These are phyloP conservation scores for Potentilla sterilis DNA, from an alignment of 306 rosid genomes.

Conservation along the genomic window DNA sequence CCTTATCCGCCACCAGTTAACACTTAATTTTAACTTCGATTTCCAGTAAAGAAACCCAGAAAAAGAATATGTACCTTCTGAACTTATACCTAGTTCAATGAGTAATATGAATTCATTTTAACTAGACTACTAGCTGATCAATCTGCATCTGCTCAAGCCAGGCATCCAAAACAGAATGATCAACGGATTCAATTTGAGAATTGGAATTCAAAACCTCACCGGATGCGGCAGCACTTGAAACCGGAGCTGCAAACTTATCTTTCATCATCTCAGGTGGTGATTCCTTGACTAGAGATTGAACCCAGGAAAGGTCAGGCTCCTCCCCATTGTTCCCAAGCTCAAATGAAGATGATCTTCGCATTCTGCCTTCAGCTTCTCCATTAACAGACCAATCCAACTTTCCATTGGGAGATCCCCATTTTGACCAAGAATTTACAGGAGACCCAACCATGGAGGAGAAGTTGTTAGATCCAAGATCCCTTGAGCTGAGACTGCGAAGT, in stretches of 20 bases:
- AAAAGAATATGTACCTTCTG: conserved; percentile 39
- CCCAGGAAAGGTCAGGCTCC: conserved; percentile 90
- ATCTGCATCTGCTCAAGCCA: conserved; percentile 97
- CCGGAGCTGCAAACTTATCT: conserved; percentile 47
- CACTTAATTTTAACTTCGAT: conserved; percentile 17
- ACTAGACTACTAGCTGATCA: conserved; percentile 69
- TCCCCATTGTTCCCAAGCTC: conserved; percentile 67
- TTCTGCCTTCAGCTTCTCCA: conserved; percentile 46
- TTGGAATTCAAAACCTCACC: conserved; percentile 54
- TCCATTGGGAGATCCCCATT: conserved; percentile 79
- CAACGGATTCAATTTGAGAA: conserved; percentile 56
- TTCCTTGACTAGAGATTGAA: conserved; percentile 84
- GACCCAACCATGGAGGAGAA: conserved; percentile 57
- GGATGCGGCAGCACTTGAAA: conserved; percentile 46
- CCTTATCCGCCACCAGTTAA: conserved; percentile 18
- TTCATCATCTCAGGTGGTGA: conserved; percentile 69
- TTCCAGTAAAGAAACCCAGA: conserved; percentile 33
- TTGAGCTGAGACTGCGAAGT: conserved; percentile 63
- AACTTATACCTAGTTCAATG: conserved; percentile 41
- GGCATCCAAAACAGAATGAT: conserved; percentile 79
- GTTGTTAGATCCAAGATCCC: conserved; percentile 61
- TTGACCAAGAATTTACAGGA: conserved; percentile 63
- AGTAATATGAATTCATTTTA: conserved; percentile 40
- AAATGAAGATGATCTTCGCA: conserved; percentile 48
- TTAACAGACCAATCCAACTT: conserved; percentile 67